Evolutionary conservation across 2,329 filamentous ascomycete species (phyloP).

Genomic region (Beauveria rudraprayagi): DNA sequence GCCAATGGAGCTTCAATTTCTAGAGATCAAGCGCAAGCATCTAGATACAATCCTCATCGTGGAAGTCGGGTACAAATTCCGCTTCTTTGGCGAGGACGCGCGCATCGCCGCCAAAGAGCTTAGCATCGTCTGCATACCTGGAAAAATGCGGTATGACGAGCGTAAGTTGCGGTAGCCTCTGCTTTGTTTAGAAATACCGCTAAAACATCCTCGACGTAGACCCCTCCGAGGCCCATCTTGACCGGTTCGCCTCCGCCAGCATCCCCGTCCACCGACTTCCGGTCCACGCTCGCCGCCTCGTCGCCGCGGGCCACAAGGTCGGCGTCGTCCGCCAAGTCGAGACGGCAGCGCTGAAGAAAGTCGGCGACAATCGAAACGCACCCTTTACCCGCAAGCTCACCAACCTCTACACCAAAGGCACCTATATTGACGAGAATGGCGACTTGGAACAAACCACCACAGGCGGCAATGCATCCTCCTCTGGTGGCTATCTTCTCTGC

Average conservation of each 20-base stretch:
- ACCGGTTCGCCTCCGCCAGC: slow-evolving; percentile 89
- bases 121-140: slow-evolving; percentile 92
- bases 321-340: slow-evolving; percentile 92
- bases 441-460: slow-evolving; percentile 52
- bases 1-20: slow-evolving; percentile 85
- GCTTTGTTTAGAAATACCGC: background rate
- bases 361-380: slow-evolving; percentile 84
- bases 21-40: slow-evolving; percentile 89
- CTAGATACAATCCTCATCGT: slow-evolving; percentile 85
- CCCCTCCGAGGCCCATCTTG: slow-evolving; percentile 82
- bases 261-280: slow-evolving; percentile 87
- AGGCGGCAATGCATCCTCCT: slow-evolving; percentile 41
- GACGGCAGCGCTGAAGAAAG: slow-evolving; percentile 92
- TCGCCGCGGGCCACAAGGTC: slow-evolving; percentile 90
- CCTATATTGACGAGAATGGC: slow-evolving; percentile 90
- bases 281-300: slow-evolving; percentile 88
- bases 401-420: slow-evolving; percentile 95
- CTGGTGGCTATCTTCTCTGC: slow-evolving; percentile 84
- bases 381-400: slow-evolving; percentile 91
- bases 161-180: slow-evolving; percentile 37
- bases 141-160: slow-evolving; percentile 90
- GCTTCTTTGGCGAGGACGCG: slow-evolving; percentile 94
- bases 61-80: slow-evolving; percentile 96
- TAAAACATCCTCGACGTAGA: slow-evolving; percentile 34
- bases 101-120: slow-evolving; percentile 81